Evolutionary conservation across 208 protist species (phyloP).

Genomic region (Acanthamoeba healyi): DNA sequence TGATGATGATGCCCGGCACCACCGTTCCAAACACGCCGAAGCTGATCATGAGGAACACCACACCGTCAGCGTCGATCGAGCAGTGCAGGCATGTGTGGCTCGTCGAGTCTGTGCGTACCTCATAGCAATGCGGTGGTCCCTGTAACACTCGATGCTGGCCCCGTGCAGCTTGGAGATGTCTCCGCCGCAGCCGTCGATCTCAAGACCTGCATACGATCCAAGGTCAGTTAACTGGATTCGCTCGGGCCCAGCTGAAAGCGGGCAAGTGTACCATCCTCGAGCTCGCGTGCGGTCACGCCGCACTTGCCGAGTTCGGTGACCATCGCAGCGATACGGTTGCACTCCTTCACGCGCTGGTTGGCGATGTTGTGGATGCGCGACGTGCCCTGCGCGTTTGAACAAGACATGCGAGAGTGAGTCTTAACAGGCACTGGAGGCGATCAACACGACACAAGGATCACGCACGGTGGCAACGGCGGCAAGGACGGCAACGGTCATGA

Average conservation of each 20-base stretch:
- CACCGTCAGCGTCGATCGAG: neutral
- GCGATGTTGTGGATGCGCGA: conserved; percentile 87
- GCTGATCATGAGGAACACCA: neutral
- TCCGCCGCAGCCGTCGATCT: conserved; percentile 64
- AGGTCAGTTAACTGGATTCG: neutral
- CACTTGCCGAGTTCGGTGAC: conserved; percentile 88
- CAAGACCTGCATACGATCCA: conserved; percentile 51
- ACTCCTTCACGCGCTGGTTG: conserved; percentile 93
- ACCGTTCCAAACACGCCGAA: conserved; percentile 84
- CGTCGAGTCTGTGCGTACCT: neutral
- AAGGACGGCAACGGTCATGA: conserved; percentile 91
- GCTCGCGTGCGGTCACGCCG: conserved; percentile 80
- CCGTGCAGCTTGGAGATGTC: conserved; percentile 66
- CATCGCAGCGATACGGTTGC: conserved; percentile 90
- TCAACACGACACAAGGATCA: neutral
- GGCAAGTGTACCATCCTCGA: conserved; percentile 80
- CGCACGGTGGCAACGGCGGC: conserved; percentile 80
- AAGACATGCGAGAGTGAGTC: neutral
- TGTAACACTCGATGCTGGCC: conserved; percentile 87
- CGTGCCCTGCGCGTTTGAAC: conserved; percentile 75
- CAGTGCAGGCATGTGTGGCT: neutral
- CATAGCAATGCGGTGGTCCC: conserved; percentile 93
- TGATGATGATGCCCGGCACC: conserved; percentile 86
- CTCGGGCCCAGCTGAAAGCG: neutral
- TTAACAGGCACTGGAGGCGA: neutral